phyloP scores from a whole-genome alignment of 495 filamentous ascomycete species.

The Aspergillus campestris region DNA sequence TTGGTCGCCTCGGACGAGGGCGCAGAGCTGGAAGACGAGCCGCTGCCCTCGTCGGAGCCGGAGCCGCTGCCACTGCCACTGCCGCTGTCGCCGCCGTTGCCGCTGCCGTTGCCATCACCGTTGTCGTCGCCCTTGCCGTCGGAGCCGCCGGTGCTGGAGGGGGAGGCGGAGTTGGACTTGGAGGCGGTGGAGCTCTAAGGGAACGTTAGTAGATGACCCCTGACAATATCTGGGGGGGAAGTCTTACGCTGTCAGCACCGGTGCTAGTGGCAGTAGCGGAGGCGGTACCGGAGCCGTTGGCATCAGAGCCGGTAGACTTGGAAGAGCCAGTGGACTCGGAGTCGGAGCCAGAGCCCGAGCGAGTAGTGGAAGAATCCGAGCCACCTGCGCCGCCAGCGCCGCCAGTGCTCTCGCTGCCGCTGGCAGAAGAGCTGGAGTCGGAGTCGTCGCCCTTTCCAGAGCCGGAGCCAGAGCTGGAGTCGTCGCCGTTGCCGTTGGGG shows the following conservation, averaged over 20 bases:
- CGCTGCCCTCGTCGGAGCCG: slow-evolving; percentile 1
- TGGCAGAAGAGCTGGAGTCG: slow-evolving; percentile 13
- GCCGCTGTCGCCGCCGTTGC: slow-evolving; percentile 7
- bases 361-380: slow-evolving; percentile 1
- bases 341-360: slow-evolving; percentile 8
- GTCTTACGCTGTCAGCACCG: slow-evolving; percentile 1
- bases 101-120: slow-evolving; percentile 1
- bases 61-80: slow-evolving; percentile 5
- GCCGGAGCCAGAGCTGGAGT: slow-evolving; percentile 8
- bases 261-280: slow-evolving; percentile 9
- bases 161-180: not conserved
- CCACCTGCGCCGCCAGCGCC: slow-evolving; percentile 13
- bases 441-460: no score
- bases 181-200: not conserved
- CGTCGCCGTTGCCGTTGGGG: slow-evolving; percentile 9
- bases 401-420: slow-evolving; percentile 5
- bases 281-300: slow-evolving; percentile 2
- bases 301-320: slow-evolving; percentile 3
- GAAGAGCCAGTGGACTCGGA: slow-evolving; percentile 10
- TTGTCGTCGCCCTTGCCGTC: slow-evolving; percentile 5
- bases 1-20: slow-evolving; percentile 15
- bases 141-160: slow-evolving; percentile 3
- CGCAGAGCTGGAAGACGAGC: slow-evolving; percentile 11
- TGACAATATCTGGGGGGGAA: not conserved
- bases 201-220: not conserved